Base-by-base conservation (phyloP, 1,284 basidiomycete genomes). In the Athelia sp. region DNA sequence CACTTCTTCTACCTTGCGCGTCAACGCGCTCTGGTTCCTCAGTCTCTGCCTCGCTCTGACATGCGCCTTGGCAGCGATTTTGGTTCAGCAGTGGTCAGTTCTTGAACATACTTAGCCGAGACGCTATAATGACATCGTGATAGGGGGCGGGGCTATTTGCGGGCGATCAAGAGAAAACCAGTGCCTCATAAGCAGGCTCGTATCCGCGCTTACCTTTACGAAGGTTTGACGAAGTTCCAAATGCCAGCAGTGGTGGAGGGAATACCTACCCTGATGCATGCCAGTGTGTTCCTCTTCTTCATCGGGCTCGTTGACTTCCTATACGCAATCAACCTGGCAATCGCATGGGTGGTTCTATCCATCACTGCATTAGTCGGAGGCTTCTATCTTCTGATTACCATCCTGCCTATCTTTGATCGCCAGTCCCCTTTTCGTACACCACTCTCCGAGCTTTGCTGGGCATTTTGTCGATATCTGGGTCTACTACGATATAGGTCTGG, bases 221-320 rank as follows among this genome's bases (percentile, higher is more conserved):
- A 61, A 48, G 70, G 71, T 13, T 51, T 72, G 23, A 56, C 59
- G 19, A 55, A 55, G 35, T 73, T 69, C 50, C 56, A 59, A n/a
- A 69, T 73, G 65, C 53, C 62, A 14, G 56, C 63, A 3, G 58
- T 72, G 11, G 69, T 71, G 3, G 66, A 69, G 43, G 52, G 61
- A 13, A 70, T 73, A 17, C 71, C 70, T 4, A 60, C 64, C 26
- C 62, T 75, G 3, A 58, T 75, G 10, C 72, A 73, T 52, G 53
- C 66, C 13, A 70, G 71, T 3, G 59, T 73, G 19, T 62, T 71
- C 23, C 58, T 73, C 73, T 74, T 74, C 51, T 68, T 72, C 34
- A 61, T 64, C 6, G 72, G 70, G 4, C 60, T 75, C 13, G 61
- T 68, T 21, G 62, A 64, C 32, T 72, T 72, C 50, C 13, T 74